Conservation (phyloP, 768 basidiomycete genomes). For the Podaxis sp. region DNA sequence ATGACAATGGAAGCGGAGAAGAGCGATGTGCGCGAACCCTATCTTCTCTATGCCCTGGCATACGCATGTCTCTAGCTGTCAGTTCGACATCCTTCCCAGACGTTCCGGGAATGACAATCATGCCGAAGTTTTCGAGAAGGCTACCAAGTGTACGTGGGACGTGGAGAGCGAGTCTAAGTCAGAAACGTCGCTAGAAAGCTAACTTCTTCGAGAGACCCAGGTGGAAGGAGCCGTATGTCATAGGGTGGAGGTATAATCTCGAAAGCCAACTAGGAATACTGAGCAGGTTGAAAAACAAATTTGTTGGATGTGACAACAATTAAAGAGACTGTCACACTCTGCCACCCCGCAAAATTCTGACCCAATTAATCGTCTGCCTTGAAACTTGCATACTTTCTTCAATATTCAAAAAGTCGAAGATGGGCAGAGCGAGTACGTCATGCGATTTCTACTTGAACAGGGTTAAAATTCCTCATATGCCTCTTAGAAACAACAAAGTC, state of each 20-base stretch:
- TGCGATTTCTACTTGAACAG: neutral
- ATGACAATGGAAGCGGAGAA: neutral
- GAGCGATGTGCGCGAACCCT: too few species aligned
- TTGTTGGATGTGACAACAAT: neutral
- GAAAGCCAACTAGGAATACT: too few species aligned
- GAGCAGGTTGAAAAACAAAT: neutral
- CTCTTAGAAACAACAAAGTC: constrained; percentile 31
- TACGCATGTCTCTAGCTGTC: neutral
- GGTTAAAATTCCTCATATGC: neutral
- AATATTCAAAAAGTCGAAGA: constrained; percentile 10
- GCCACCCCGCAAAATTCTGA: neutral
- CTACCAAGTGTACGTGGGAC: neutral
- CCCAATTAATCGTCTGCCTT: neutral
- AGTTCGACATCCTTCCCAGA: neutral
- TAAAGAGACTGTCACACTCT: neutral
- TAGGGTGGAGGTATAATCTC: too few species aligned
- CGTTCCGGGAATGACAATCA: neutral
- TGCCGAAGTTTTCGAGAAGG: neutral
- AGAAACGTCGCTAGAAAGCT: too few species aligned
- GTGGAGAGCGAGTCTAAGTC: neutral
- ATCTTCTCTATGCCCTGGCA: neutral
- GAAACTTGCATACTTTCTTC: neutral
- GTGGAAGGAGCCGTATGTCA: too few species aligned
- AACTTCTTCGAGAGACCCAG: too few species aligned
- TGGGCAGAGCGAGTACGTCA: constrained; percentile 39